A percentile compares a stretch with the other conserved stretches of the same genome.
phyloP scores from a whole-genome alignment of 164 flowering plant genomes.

The Vitis vinifera region ASM3070453v1 NC_081811.1:27916501-27917000 shows the following conservation, averaged over 20 bases:
- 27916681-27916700: constrained; percentile 83
- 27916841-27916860: constrained; percentile 83
- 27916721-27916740: background rate
- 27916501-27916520: background rate
- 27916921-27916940: background rate
- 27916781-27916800: background rate
- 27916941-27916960: background rate
- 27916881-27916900: constrained; percentile 6
- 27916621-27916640: constrained; percentile 55
- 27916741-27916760: background rate
- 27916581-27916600: background rate
- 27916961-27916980: background rate
- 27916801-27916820: constrained; percentile 74
- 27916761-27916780: background rate
- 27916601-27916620: background rate
- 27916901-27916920: background rate
- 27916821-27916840: constrained; percentile 56
- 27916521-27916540: background rate
- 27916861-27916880: constrained; percentile 57
- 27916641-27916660: constrained; percentile 84
- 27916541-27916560: too few relatives aligned
- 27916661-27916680: constrained; percentile 82
- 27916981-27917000: too few relatives aligned
- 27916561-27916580: background rate
- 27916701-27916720: constrained; percentile 75